A percentile compares a stretch with the other conserved stretches of the same genome.
phyloP scores from a whole-genome alignment of 2,329 filamentous ascomycete species.

The Hymenoscyphus fraxineus region DNA sequence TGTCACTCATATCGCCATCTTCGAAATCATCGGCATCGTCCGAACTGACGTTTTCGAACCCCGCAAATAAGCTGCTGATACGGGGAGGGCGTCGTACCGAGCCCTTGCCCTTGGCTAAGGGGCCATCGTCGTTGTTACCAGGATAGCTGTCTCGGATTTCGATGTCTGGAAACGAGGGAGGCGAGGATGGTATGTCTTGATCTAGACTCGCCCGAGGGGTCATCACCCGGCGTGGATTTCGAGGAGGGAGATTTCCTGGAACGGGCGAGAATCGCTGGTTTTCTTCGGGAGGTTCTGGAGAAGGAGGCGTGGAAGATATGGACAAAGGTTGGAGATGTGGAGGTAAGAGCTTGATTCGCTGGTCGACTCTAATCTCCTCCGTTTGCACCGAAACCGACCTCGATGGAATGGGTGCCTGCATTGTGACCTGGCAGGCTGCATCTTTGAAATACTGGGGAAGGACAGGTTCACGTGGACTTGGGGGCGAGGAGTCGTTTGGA shows the following conservation, averaged over 20 bases:
- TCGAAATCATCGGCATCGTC: constrained; percentile 62
- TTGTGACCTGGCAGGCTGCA: constrained; percentile 73
- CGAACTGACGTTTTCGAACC: constrained; percentile 70
- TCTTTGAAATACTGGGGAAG: constrained; percentile 82
- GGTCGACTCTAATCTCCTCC: constrained; percentile 82
- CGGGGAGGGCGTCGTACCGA: constrained; percentile 65
- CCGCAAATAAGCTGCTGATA: constrained; percentile 81
- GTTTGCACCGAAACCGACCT: constrained; percentile 66
- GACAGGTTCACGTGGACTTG: constrained; percentile 68
- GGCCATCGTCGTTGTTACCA: constrained; percentile 77
- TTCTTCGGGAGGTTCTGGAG: constrained; percentile 43
- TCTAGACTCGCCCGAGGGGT: constrained; percentile 45
- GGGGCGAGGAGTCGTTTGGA: constrained; percentile 70
- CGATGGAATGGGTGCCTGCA: constrained; percentile 41
- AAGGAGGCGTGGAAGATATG: constrained; percentile 59
- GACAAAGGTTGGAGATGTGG: constrained; percentile 75
- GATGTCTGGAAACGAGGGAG: constrained; percentile 34
- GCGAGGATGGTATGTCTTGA: constrained; percentile 45
- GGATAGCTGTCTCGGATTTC: constrained; percentile 65
- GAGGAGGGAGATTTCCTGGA: constrained; percentile 52
- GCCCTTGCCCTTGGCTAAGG: constrained; percentile 53
- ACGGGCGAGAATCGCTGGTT: constrained; percentile 46
- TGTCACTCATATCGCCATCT: constrained; percentile 60
- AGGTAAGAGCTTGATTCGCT: constrained; percentile 70
- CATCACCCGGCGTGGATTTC: constrained; percentile 56